Evolutionary conservation across 768 basidiomycete species (phyloP), one percentile per base, ranked within the genome.

Genomic region (Gloeostereum incarnatum): DNA sequence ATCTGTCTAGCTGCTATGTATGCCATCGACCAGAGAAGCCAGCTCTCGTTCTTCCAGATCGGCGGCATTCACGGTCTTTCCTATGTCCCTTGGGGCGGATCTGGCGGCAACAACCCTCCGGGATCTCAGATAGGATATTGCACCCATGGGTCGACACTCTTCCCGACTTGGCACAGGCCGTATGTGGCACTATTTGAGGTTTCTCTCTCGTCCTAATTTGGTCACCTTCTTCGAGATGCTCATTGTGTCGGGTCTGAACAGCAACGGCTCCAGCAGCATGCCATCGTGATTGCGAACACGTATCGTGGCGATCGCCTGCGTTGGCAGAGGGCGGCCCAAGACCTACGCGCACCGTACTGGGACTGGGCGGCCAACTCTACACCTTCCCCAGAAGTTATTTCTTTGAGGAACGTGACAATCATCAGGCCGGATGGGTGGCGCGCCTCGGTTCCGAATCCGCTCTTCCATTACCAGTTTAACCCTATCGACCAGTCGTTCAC

Each of bases 121-220:
- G 44, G 50, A 6, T 41, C 44, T 6, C 64, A 57, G 57, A 54
- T 58, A n/a, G 74, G 73, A 3, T 75, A 76, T 45, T 76, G 73
- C 48, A 65, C 62, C n/a, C 75, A 78, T 49, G 68, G 68, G 11
- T 65, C 64, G 1, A 58, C 66, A 6, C 54, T 74, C 7, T 75
- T 75, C 59, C 72, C 72, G 6, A 72, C 68, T 4, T 75, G 69
- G 68, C 73, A 78, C 45, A 54, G 75, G 35, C 69, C 71, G 2
- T 75, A 75, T 43, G 51, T 75, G 18, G 49, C 63, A 22, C 51
- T 74, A 1, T 65, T 63, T 41, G 73, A 78, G 60, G 73, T 73
- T n/a, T n/a, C n/a, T n/a, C n/a, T n/a, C n/a, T n/a, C n/a, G n/a
- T n/a, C n/a, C 11, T 14, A 8, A 5, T 31, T 18, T 13, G 5